Evolutionary conservation across 1,139 yeast species (phyloP).

Genomic region (Sugiyamaella xylanicola): DNA sequence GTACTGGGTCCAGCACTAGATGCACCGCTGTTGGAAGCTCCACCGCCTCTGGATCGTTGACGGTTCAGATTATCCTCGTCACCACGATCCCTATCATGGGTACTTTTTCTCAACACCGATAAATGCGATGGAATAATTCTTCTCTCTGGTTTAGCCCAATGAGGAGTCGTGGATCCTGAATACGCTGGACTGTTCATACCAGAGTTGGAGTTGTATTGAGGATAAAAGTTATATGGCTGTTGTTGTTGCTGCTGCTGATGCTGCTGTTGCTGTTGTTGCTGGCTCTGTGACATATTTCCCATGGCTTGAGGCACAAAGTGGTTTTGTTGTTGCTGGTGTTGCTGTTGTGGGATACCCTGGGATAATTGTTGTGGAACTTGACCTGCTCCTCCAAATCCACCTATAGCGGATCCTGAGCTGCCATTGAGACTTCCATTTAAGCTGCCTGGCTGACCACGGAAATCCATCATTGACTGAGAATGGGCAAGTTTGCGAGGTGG

Average conservation of each 20-base stretch:
- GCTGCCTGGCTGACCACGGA: conserved; percentile 17
- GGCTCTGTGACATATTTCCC: not conserved
- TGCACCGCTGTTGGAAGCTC: not conserved
- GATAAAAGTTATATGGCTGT: conserved; percentile 1
- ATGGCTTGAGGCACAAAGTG: conserved; percentile 4
- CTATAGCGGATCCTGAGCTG: not conserved
- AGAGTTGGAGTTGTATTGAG: not conserved
- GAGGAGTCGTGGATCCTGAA: conserved; percentile 14
- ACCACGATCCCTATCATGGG: conserved; percentile 6
- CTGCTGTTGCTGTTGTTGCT: conserved; percentile 13
- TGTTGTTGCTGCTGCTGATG: conserved; percentile 13
- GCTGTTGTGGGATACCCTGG: conserved; percentile 9
- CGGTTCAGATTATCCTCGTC: not conserved
- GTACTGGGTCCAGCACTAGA: not conserved
- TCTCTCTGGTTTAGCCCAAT: conserved; percentile 20
- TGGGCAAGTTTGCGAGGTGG: conserved; percentile 26
- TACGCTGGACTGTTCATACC: not conserved
- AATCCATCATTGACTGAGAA: conserved; percentile 36
- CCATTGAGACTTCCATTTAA: not conserved
- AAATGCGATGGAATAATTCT: conserved; percentile 17
- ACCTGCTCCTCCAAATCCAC: conserved; percentile 5
- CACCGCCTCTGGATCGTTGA: conserved; percentile 12
- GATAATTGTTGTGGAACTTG: conserved; percentile 1
- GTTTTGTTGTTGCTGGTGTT: conserved; percentile 10
- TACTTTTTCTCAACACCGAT: conserved; percentile 11